A percentile compares a stretch with the other conserved stretches of the same genome.
Conservation (phyloP, 306 rosid genomes). For the Acacia confusa region DNA sequence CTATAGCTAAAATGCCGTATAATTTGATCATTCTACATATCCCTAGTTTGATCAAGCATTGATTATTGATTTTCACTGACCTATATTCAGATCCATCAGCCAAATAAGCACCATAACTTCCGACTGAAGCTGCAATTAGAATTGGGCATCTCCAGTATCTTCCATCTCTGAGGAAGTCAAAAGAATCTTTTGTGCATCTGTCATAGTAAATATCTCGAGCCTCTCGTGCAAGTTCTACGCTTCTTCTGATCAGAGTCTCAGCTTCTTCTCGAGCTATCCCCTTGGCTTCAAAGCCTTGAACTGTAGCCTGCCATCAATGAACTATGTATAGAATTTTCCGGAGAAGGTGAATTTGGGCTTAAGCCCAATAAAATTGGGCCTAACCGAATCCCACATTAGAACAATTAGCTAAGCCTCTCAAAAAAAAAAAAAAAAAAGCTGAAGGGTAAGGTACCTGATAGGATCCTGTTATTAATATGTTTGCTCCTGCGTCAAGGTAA, state of each 20-base stretch:
- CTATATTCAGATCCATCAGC: conserved; percentile 74
- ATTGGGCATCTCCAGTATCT: conserved; percentile 47
- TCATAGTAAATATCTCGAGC: conserved; percentile 70
- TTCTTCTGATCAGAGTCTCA: conserved; percentile 60
- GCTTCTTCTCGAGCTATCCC: conserved; percentile 74
- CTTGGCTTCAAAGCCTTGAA: conserved; percentile 88
- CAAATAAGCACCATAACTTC: conserved; percentile 90
- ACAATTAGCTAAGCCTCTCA: not conserved
- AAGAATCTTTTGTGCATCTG: conserved; percentile 56
- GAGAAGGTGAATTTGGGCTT: not conserved
- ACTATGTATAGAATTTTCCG: not conserved
- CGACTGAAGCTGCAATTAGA: conserved; percentile 86
- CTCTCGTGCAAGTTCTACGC: conserved; percentile 79
- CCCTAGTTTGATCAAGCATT: not conserved
- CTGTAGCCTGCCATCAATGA: conserved; percentile 61
- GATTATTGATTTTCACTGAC: conserved; percentile 30
- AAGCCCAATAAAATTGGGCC: not conserved
- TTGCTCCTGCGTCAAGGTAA: conserved; percentile 93
- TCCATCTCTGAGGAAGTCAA: conserved; percentile 45
- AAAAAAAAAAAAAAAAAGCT: not conserved
- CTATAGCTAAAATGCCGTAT: not conserved
- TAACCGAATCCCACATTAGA: not conserved
- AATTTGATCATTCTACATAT: no score
- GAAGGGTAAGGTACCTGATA: conserved; percentile 62
- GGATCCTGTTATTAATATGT: conserved; percentile 76